phyloP scores from a whole-genome alignment of 768 basidiomycete species.

The Infundibulicybe gibba region DNA sequence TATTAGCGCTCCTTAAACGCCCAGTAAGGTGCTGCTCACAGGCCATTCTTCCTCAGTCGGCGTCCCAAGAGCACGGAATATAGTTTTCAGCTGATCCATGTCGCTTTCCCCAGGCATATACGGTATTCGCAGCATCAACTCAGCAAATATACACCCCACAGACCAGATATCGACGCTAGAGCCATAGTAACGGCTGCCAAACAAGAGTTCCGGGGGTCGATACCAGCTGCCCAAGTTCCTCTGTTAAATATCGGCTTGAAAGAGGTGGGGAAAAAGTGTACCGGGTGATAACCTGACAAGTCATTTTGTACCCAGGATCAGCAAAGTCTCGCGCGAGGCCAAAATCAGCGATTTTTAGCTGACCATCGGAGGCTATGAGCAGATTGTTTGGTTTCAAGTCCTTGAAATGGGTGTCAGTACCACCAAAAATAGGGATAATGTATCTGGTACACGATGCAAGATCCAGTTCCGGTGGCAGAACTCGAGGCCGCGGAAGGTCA shows the following conservation, averaged over 20 bases:
- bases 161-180: slow-evolving; percentile 96
- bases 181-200: slow-evolving; percentile 87
- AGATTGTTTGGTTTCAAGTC: slow-evolving; percentile 99
- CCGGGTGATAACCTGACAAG: slow-evolving; percentile 97
- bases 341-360: slow-evolving; percentile 97
- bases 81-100: slow-evolving; percentile 95
- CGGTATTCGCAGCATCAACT: slow-evolving; percentile 93
- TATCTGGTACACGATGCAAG: slow-evolving; percentile 73
- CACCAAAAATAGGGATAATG: neutral
- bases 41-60: slow-evolving; percentile 99
- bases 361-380: slow-evolving; percentile 85
- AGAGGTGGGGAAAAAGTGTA: slow-evolving; percentile 29
- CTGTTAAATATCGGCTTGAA: slow-evolving; percentile 4
- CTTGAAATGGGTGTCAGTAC: slow-evolving; percentile 34
- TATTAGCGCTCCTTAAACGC: neutral
- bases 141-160: slow-evolving; percentile 96
- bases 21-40: slow-evolving; percentile 39
- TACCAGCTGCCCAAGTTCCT: slow-evolving; percentile 74
- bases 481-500: slow-evolving; percentile 97
- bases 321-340: slow-evolving; percentile 96
- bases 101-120: slow-evolving; percentile 95
- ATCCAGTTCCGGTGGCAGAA: slow-evolving; percentile 96
- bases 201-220: slow-evolving; percentile 92
- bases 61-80: slow-evolving; percentile 91
- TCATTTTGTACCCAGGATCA: slow-evolving; percentile 96